These are phyloP conservation scores for Rutstroemia sydowiana DNA, from an alignment of 2,329 filamentous ascomycete genomes.

Conservation along the genomic window DNA sequence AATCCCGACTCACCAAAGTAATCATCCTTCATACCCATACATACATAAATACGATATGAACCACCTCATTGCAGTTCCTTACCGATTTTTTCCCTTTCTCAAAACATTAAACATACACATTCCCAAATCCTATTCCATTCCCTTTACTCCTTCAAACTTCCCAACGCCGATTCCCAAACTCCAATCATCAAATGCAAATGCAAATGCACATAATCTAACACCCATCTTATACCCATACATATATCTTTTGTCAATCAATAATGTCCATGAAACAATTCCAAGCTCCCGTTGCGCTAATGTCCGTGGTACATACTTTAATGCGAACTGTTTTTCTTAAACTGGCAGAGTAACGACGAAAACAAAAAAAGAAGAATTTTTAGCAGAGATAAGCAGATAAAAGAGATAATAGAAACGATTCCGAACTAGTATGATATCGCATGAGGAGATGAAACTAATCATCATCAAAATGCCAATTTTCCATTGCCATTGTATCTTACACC, in stretches of 20 bases:
- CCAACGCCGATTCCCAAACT: neutral
- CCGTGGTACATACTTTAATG: neutral
- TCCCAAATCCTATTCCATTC: neutral
- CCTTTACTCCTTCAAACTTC: neutral
- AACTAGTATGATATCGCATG: too few species aligned
- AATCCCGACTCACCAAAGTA: too few species aligned
- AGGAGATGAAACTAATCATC: neutral
- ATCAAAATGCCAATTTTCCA: conserved; percentile 24
- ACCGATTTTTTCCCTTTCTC: too few species aligned
- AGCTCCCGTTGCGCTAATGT: neutral
- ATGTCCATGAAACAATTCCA: neutral
- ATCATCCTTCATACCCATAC: too few species aligned
- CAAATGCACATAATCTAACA: neutral
- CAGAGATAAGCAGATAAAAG: neutral
- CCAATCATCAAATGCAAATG: neutral
- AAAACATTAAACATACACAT: too few species aligned
- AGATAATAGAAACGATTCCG: too few species aligned
- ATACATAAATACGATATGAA: too few species aligned
- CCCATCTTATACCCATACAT: neutral
- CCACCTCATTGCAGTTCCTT: too few species aligned
- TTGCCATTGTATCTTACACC: conserved; percentile 23
- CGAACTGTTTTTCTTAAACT: too few species aligned
- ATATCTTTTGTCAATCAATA: neutral
- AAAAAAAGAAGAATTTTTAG: too few species aligned
- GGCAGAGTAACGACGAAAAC: too few species aligned